phyloP scores from a whole-genome alignment of 768 basidiomycete species.

The Tulasnella sp. region DNA sequence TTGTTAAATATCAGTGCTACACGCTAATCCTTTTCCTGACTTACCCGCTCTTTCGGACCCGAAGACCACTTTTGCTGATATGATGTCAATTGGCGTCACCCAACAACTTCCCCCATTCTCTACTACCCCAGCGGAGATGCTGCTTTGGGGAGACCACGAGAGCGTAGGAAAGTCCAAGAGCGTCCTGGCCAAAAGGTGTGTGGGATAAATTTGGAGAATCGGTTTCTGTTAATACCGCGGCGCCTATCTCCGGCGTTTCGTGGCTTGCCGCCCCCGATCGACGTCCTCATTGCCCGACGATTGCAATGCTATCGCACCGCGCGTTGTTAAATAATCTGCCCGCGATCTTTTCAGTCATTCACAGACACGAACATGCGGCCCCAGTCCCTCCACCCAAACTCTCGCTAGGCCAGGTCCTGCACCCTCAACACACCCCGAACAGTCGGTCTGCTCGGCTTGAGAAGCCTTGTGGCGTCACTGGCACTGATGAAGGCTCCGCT shows the following conservation, averaged over 20 bases:
- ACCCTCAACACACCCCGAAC: neutral
- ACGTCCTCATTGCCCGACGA: constrained; percentile 10
- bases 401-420: neutral
- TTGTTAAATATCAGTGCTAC: neutral
- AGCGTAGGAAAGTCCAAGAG: neutral
- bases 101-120: neutral
- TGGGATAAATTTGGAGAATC: constrained; percentile 5
- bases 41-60: neutral
- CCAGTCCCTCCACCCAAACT: neutral
- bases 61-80: neutral
- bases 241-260: constrained; percentile 1
- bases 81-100: constrained; percentile 9
- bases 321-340: neutral
- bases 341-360: neutral
- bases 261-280: constrained; percentile 5
- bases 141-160: neutral
- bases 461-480: neutral
- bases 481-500: neutral
- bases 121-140: neutral
- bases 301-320: constrained; percentile 1
- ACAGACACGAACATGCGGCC: constrained; percentile 1
- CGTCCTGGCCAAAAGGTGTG: neutral
- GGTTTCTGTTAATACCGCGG: neutral
- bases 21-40: neutral
- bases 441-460: neutral